These are phyloP conservation scores for Thalassiosira tumida DNA, from an alignment of 352 stramenopile genomes.

Conservation along the genomic window DNA sequence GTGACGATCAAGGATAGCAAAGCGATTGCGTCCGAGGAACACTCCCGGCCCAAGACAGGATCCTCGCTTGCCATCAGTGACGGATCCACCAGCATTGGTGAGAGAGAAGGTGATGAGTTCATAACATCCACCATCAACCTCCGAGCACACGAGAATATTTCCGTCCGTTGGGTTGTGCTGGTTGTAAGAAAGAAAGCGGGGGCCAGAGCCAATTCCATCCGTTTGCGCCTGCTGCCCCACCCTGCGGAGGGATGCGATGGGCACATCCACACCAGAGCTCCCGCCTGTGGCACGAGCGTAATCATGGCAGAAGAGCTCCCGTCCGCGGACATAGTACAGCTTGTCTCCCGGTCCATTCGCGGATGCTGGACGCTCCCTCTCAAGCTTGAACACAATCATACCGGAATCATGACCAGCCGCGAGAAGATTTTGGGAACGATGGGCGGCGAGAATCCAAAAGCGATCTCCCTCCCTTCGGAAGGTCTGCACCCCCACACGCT, in stretches of 20 bases:
- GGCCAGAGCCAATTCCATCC: slow-evolving; percentile 94
- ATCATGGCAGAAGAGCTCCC: slow-evolving; percentile 98
- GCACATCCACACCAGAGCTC: slow-evolving; percentile 90
- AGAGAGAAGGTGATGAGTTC: slow-evolving; percentile 96
- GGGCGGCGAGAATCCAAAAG: slow-evolving; percentile 98
- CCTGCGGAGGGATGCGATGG: slow-evolving; percentile 91
- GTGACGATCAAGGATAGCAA: slow-evolving; percentile 98
- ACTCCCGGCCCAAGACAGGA: slow-evolving; percentile 94
- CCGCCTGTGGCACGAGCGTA: slow-evolving; percentile 88
- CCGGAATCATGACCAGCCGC: slow-evolving; percentile 99
- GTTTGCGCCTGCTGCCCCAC: slow-evolving; percentile 91
- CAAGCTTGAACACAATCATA: slow-evolving; percentile 99
- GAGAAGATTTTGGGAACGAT: slow-evolving; percentile 97
- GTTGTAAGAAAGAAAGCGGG: slow-evolving; percentile 97
- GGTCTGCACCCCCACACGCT: slow-evolving; percentile 98
- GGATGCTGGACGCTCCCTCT: slow-evolving; percentile 96
- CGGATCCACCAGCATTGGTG: slow-evolving; percentile 87
- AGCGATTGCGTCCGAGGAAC: slow-evolving; percentile 98
- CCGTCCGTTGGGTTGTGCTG: slow-evolving; percentile 95
- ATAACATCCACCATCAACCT: slow-evolving; percentile 97
- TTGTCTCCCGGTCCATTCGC: slow-evolving; percentile 89
- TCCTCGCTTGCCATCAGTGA: slow-evolving; percentile 94
- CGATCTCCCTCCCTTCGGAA: slow-evolving; percentile 99
- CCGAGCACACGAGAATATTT: slow-evolving; percentile 95
- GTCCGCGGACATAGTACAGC: slow-evolving; percentile 98